Conservation (phyloP, 371 early-diverging fungal species). For the Umbelopsis sp. region DNA sequence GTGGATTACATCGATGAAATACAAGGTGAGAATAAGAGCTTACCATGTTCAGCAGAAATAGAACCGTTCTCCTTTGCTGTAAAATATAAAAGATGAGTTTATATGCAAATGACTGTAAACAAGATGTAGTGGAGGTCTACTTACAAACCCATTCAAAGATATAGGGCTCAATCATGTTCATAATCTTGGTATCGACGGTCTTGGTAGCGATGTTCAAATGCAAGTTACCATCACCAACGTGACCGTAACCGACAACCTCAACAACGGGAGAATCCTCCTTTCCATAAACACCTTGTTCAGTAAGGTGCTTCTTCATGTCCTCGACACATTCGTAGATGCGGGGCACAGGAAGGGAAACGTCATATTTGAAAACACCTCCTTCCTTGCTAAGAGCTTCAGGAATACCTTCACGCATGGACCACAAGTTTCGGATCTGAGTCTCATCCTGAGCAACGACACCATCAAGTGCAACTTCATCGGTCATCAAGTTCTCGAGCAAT, state of each 20-base stretch:
- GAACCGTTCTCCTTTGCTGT: conserved; percentile 71
- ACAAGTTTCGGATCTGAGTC: conserved; percentile 71
- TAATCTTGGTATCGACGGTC: conserved; percentile 57
- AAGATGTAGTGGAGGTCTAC: conserved; percentile 20
- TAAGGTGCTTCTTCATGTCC: conserved; percentile 74
- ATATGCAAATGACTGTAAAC: background rate
- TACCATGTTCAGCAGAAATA: conserved; percentile 81
- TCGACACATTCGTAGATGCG: conserved; percentile 85
- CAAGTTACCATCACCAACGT: conserved; percentile 90
- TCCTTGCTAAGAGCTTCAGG: conserved; percentile 88
- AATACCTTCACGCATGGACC: conserved; percentile 93
- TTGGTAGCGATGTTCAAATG: conserved; percentile 90
- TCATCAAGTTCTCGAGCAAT: conserved; percentile 74
- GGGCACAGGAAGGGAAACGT: conserved; percentile 86
- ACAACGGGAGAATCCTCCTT: conserved; percentile 59
- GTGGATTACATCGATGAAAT: background rate
- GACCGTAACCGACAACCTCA: conserved; percentile 91
- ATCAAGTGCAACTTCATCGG: conserved; percentile 73
- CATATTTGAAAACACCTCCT: conserved; percentile 91
- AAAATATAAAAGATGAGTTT: conserved; percentile 11
- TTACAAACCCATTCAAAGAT: conserved; percentile 89
- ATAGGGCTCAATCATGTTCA: conserved; percentile 86
- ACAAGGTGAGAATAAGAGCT: conserved; percentile 25
- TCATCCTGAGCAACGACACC: conserved; percentile 93
- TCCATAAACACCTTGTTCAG: conserved; percentile 56